A percentile compares a stretch with the other conserved stretches of the same genome.
These are phyloP conservation scores for Mitragyna speciosa DNA, from an alignment of 257 asterid genomes.

Conservation along the genomic window DNA sequence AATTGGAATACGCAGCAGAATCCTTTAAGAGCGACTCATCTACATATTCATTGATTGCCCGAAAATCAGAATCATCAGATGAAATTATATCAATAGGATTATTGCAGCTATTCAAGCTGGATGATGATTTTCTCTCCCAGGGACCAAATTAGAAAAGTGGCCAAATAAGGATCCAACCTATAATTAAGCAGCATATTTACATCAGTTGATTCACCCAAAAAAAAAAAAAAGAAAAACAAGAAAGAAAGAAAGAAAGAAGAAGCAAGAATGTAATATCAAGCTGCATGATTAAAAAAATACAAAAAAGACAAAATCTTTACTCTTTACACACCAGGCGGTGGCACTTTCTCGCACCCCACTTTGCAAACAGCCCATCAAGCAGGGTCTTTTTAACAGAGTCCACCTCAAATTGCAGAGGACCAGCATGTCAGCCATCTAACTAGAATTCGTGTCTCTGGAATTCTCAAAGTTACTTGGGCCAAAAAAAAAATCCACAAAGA, in stretches of 20 bases:
- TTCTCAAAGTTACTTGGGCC: neutral
- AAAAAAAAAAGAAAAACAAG: neutral
- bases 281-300: conserved; percentile 15
- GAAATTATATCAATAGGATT: conserved; percentile 75
- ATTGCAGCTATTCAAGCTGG: conserved; percentile 49
- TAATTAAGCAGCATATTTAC: conserved; percentile 17
- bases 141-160: conserved; percentile 31
- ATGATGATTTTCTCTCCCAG: conserved; percentile 22
- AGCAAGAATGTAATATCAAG: neutral
- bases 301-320: conserved; percentile 3
- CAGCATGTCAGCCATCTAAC: conserved; percentile 48
- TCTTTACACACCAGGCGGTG: conserved; percentile 35
- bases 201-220: conserved; percentile 14
- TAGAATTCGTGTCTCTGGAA: conserved; percentile 17
- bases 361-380: conserved; percentile 33
- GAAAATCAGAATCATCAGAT: conserved; percentile 77
- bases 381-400: conserved; percentile 22
- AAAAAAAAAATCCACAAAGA: neutral
- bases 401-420: conserved; percentile 28
- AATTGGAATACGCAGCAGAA: conserved; percentile 37
- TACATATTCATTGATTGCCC: conserved; percentile 71
- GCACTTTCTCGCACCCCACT: conserved; percentile 34
- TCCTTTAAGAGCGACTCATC: conserved; percentile 67
- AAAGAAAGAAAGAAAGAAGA: too few relatives aligned
- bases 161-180: conserved; percentile 43